These are phyloP conservation scores for Kluyveromyces aestuarii DNA, from an alignment of 805 yeast species.

Conservation along the genomic window DNA sequence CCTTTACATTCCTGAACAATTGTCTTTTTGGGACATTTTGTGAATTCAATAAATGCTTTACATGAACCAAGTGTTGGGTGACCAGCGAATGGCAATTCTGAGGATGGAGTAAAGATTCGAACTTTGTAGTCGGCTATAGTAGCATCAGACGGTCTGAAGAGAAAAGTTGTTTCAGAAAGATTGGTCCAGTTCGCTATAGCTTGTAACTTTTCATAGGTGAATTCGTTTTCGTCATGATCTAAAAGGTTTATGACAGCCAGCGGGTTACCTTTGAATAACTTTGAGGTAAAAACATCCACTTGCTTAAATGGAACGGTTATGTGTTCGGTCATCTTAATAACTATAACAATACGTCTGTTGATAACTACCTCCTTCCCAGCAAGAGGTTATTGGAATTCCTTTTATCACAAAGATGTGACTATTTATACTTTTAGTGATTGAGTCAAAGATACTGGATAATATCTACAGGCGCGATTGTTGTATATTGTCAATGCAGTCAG, in stretches of 20 bases:
- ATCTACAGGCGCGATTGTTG: too few relatives aligned
- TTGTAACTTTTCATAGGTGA: constrained; percentile 36
- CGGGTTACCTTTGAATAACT: constrained; percentile 41
- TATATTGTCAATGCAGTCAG: too few relatives aligned
- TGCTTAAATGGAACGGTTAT: constrained; percentile 24
- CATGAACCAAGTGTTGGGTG: constrained; percentile 53
- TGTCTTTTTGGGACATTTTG: constrained; percentile 17
- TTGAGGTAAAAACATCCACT: constrained; percentile 29
- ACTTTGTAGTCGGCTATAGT: constrained; percentile 37
- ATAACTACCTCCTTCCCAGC: too few relatives aligned
- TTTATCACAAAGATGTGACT: too few relatives aligned
- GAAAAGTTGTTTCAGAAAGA: constrained; percentile 49
- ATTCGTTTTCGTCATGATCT: constrained; percentile 10
- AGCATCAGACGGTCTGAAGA: constrained; percentile 32
- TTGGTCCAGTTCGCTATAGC: constrained; percentile 51
- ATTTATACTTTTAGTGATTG: too few relatives aligned
- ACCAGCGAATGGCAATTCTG: constrained; percentile 54
- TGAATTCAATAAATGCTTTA: constrained; percentile 35
- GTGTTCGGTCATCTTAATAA: too few relatives aligned
- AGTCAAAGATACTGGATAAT: too few relatives aligned
- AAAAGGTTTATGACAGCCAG: constrained; percentile 37
- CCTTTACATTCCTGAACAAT: constrained; percentile 38
- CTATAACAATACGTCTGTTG: too few relatives aligned
- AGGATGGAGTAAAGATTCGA: constrained; percentile 39
- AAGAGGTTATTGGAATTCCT: too few relatives aligned